Evolutionary conservation across 2,329 filamentous ascomycete genomes (phyloP).

Genomic region (Aspergillus sp.): DNA sequence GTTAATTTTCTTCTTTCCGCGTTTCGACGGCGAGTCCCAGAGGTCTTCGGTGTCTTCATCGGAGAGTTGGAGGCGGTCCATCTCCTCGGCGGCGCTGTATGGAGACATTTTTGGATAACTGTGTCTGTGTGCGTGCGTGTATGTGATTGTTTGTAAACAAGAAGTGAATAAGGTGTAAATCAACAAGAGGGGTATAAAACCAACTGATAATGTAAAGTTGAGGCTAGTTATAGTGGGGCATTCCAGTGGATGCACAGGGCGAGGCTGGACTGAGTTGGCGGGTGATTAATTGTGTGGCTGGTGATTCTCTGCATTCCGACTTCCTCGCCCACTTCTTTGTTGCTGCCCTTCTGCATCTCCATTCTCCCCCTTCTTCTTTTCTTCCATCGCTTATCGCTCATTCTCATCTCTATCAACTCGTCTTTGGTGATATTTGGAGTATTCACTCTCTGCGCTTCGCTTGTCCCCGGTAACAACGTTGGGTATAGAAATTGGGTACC

Average conservation of each 20-base stretch:
- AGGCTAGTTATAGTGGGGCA: conserved; percentile 5
- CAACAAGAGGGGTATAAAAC: conserved; percentile 3
- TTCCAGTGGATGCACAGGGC: neutral
- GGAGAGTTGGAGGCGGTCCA: conserved; percentile 53
- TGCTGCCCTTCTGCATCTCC: neutral
- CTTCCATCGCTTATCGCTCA: conserved; percentile 4
- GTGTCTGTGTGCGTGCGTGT: neutral
- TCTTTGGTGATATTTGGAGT: neutral
- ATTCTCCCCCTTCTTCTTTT: neutral
- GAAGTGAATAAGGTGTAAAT: neutral
- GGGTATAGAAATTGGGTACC: conserved; percentile 3
- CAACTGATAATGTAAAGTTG: neutral
- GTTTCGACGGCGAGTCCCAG: conserved; percentile 57
- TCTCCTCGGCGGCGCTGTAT: conserved; percentile 46
- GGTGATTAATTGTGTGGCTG: conserved; percentile 14
- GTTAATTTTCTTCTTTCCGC: conserved; percentile 33
- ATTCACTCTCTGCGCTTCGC: conserved; percentile 6
- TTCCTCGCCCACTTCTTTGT: conserved; percentile 3
- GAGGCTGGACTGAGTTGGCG: neutral
- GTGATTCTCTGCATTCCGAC: conserved; percentile 4
- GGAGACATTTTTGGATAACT: conserved; percentile 26
- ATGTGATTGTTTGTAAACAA: neutral
- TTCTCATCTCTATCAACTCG: conserved; percentile 8
- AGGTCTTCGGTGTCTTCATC: conserved; percentile 58
- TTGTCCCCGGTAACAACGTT: conserved; percentile 1